phyloP scores from a whole-genome alignment of 306 rosid genomes.

The Prunus mume region DNA sequence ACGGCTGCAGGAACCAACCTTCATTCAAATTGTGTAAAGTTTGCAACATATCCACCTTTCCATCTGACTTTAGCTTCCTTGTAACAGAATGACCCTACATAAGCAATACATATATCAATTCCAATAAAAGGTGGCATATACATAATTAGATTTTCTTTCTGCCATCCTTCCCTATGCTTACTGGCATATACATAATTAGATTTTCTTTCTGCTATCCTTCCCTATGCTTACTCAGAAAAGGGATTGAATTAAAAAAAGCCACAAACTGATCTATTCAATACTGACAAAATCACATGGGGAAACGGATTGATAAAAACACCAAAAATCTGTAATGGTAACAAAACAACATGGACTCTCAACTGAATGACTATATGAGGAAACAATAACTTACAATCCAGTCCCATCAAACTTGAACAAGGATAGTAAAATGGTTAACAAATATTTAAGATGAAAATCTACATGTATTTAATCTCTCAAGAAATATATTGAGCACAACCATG shows the following conservation, averaged over 20 bases:
- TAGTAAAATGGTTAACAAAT: background rate
- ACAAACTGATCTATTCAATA: background rate
- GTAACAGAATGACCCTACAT: conserved; percentile 77
- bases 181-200: background rate
- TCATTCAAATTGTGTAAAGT: conserved; percentile 76
- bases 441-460: background rate
- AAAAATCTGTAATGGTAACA: background rate
- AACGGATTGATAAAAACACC: background rate
- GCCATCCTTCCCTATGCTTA: background rate
- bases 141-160: background rate
- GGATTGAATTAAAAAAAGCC: background rate
- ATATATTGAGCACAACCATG: background rate
- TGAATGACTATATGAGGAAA: background rate
- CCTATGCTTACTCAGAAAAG: background rate
- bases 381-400: background rate
- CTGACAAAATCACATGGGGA: background rate
- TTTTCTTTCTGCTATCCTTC: background rate
- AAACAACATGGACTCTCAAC: background rate
- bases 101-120: conserved; percentile 8
- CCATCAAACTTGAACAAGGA: background rate
- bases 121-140: background rate
- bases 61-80: conserved; percentile 73
- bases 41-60: conserved; percentile 61
- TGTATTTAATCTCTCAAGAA: background rate
- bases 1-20: conserved; percentile 42